Conservation (phyloP, 352 stramenopile genomes). For the Poterioochromonas sp. region DNA sequence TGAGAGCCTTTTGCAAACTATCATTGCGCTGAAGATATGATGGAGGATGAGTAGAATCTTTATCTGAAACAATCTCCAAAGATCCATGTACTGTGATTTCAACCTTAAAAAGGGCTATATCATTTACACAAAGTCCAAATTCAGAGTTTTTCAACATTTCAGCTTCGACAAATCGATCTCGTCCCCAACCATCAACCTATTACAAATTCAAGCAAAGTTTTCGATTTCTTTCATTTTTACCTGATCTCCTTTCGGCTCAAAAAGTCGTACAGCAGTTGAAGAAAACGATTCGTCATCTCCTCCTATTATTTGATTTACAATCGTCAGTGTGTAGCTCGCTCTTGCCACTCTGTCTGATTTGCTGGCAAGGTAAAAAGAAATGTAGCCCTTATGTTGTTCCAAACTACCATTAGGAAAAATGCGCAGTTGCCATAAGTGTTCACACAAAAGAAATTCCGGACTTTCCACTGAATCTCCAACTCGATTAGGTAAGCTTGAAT, state of each 20-base stretch:
- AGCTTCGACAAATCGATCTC: background rate
- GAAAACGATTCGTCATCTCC: background rate
- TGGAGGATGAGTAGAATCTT: background rate
- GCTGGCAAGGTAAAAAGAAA: conserved; percentile 11
- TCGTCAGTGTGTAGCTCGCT: background rate
- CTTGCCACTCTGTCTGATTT: background rate
- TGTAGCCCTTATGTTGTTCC: background rate
- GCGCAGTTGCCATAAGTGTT: background rate
- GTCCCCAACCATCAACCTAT: conserved; percentile 3
- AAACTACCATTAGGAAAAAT: conserved; percentile 10
- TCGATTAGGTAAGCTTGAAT: background rate
- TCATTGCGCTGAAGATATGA: background rate
- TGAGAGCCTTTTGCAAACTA: background rate
- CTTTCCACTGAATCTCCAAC: conserved; percentile 2
- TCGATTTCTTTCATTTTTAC: background rate
- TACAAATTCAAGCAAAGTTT: background rate
- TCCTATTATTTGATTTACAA: background rate
- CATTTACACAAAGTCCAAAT: background rate
- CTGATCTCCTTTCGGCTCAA: conserved; percentile 12
- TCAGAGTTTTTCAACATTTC: background rate
- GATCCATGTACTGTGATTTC: conserved; percentile 13
- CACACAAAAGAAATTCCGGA: background rate
- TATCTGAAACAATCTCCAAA: background rate
- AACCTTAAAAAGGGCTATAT: background rate
- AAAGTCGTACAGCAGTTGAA: background rate